Evolutionary conservation across 768 basidiomycete genomes (phyloP).

Genomic region (Myochromella boudieri): DNA sequence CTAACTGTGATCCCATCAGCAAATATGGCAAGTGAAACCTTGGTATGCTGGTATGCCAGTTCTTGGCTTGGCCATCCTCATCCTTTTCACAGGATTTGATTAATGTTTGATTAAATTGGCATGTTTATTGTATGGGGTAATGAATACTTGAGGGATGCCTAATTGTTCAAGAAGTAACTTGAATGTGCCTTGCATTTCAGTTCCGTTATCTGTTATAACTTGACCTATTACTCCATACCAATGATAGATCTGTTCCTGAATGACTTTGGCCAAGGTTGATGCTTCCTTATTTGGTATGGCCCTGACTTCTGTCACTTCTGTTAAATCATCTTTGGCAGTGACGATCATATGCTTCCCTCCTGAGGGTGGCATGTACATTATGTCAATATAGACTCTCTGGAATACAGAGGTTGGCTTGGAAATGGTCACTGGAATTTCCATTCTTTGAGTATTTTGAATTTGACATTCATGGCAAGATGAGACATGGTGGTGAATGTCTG

Average conservation of each 20-base stretch:
- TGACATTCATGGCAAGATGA: constrained; percentile 30
- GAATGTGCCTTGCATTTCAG: constrained; percentile 26
- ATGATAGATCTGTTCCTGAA: constrained; percentile 31
- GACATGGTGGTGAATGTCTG: constrained; percentile 25
- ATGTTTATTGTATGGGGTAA: constrained; percentile 34
- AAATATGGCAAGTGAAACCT: constrained; percentile 9
- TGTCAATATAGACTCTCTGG: constrained; percentile 35
- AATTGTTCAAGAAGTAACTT: constrained; percentile 12
- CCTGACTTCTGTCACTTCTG: constrained; percentile 30
- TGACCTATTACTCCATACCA: constrained; percentile 32
- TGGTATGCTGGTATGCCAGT: constrained; percentile 12
- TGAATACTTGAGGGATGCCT: constrained; percentile 33
- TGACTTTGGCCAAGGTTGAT: constrained; percentile 23
- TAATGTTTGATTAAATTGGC: constrained; percentile 22
- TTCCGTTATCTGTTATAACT: constrained; percentile 39
- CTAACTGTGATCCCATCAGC: constrained; percentile 17
- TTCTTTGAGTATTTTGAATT: constrained; percentile 18
- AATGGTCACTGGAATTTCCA: constrained; percentile 24
- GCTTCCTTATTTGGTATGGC: constrained; percentile 28
- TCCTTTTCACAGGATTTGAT: not conserved
- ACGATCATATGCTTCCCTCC: constrained; percentile 32
- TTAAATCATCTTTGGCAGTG: constrained; percentile 34
- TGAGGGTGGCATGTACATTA: constrained; percentile 37
- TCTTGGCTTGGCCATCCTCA: not conserved
- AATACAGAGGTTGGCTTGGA: constrained; percentile 27